phyloP scores from a whole-genome alignment of 2,329 filamentous ascomycete species.

The Zasmidium cellare region DNA sequence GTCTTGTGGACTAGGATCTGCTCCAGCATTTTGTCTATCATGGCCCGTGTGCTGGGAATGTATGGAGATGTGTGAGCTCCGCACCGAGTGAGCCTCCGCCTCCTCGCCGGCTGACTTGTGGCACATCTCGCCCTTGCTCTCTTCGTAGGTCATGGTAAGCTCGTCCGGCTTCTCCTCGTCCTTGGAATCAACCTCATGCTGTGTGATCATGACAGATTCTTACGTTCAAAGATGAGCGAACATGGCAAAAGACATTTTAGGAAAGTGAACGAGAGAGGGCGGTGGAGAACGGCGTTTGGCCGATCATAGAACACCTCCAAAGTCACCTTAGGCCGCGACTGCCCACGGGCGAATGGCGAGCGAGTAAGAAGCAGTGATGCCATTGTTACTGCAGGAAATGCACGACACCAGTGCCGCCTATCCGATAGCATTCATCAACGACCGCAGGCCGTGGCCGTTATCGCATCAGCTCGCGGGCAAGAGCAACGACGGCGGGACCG shows the following conservation, averaged over 20 bases:
- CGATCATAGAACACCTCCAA: not conserved
- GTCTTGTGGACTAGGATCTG: slow-evolving; percentile 6
- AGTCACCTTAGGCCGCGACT: not conserved
- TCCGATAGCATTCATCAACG: slow-evolving; percentile 2
- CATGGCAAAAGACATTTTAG: too few relatives aligned
- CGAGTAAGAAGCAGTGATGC: not conserved
- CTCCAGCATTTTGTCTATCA: not conserved
- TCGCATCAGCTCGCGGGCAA: not conserved
- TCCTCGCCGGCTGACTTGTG: not conserved
- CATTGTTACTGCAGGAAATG: not conserved
- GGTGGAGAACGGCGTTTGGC: not conserved
- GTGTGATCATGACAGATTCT: too few relatives aligned
- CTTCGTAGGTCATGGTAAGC: too few relatives aligned
- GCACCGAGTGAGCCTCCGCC: not conserved
- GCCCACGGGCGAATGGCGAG: not conserved
- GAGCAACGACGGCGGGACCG: not conserved
- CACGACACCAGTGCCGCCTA: slow-evolving; percentile 2
- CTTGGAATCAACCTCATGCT: too few relatives aligned
- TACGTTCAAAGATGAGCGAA: too few relatives aligned
- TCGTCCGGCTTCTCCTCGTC: too few relatives aligned
- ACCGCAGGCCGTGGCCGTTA: slow-evolving; percentile 8
- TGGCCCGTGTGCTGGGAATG: not conserved
- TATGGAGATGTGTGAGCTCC: not conserved
- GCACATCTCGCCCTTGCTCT: not conserved
- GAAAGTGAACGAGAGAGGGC: too few relatives aligned